phyloP scores from a whole-genome alignment of 495 filamentous ascomycete species.

The Thermochaetoides thermophila region DNA sequence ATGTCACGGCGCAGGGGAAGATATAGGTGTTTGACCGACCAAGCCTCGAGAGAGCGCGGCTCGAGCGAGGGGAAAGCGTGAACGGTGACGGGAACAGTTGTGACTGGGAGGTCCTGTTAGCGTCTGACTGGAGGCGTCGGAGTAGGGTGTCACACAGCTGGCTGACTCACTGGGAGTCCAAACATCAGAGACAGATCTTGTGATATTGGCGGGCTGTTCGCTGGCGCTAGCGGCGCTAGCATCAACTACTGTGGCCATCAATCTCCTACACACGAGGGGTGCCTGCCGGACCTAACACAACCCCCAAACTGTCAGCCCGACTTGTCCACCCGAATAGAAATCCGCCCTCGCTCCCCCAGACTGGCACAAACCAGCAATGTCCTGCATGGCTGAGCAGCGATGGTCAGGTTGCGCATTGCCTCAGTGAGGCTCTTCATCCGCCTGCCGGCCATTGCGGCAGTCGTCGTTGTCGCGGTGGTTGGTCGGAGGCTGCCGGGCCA shows the following conservation, averaged over 20 bases:
- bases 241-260: slow-evolving; percentile 62
- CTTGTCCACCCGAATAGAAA: neutral
- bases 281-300: slow-evolving; percentile 5
- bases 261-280: slow-evolving; percentile 29
- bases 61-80: slow-evolving; percentile 85
- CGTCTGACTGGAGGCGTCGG: neutral
- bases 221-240: no score
- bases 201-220: slow-evolving; percentile 29
- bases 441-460: slow-evolving; percentile 26
- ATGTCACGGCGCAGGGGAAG: slow-evolving; percentile 83
- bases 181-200: slow-evolving; percentile 21
- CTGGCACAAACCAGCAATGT: slow-evolving; percentile 14
- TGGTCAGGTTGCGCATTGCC: slow-evolving; percentile 28
- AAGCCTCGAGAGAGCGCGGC: slow-evolving; percentile 62
- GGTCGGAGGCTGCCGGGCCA: no score
- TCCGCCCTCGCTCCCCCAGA: neutral
- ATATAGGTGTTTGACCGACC: slow-evolving; percentile 64
- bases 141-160: slow-evolving; percentile 8
- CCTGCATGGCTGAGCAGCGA: slow-evolving; percentile 26
- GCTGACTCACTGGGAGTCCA: slow-evolving; percentile 13
- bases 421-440: slow-evolving; percentile 31
- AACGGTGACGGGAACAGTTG: slow-evolving; percentile 62
- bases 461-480: no score
- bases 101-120: slow-evolving; percentile 18
- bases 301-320: neutral